These are phyloP conservation scores for Colletotrichum caudatum DNA, from an alignment of 2,329 filamentous ascomycete genomes.

Conservation along the genomic window DNA sequence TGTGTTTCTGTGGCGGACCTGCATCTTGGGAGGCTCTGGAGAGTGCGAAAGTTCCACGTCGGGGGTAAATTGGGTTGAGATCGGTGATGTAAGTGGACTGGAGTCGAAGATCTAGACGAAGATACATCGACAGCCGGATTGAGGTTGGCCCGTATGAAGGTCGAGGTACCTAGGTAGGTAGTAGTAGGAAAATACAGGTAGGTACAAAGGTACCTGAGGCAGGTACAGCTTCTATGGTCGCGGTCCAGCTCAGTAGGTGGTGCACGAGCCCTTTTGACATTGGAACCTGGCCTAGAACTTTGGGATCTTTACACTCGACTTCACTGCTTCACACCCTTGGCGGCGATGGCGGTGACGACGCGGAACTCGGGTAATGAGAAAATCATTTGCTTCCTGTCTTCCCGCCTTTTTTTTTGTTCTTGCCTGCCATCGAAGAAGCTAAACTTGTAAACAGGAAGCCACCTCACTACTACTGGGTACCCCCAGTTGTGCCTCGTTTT, in stretches of 20 bases:
- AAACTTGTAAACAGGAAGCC: too few relatives aligned
- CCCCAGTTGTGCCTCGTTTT: neutral
- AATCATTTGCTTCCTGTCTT: neutral
- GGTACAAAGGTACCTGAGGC: conserved; percentile 20
- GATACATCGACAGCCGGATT: neutral
- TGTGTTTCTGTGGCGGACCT: conserved; percentile 70
- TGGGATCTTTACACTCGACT: neutral
- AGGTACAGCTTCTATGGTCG: neutral
- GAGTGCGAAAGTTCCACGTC: conserved; percentile 3
- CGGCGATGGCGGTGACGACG: neutral
- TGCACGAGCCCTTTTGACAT: neutral
- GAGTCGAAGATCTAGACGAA: neutral
- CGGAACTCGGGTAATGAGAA: neutral
- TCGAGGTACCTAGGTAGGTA: neutral
- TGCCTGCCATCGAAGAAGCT: neutral
- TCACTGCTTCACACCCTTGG: neutral
- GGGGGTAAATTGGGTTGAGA: conserved; percentile 16
- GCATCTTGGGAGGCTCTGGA: conserved; percentile 54
- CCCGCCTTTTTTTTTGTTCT: rapidly evolving
- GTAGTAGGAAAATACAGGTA: neutral
- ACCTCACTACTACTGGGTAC: too few relatives aligned
- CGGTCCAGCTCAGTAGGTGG: neutral
- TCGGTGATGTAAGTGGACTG: conserved; percentile 16
- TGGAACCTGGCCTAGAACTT: neutral
- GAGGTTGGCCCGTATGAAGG: neutral